Evolutionary conservation across 2,329 filamentous ascomycete species (phyloP).

Genomic region (Hirsutella thompsonii): DNA sequence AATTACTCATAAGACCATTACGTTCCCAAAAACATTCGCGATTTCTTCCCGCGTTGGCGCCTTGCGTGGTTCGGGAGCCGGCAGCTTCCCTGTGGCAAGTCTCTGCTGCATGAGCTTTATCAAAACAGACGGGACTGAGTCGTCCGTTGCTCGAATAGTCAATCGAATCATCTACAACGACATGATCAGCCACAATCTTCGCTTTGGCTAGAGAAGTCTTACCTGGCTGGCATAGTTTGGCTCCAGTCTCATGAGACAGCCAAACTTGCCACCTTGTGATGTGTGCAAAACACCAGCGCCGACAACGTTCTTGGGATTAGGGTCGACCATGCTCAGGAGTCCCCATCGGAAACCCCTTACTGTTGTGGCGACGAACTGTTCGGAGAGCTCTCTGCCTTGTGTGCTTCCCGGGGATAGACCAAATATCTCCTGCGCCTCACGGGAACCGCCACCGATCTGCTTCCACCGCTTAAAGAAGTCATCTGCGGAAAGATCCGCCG

Average conservation of each 20-base stretch:
- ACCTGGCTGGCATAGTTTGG: conserved; percentile 89
- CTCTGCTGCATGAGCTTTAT: conserved; percentile 81
- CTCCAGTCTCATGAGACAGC: conserved; percentile 84
- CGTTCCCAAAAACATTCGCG: conserved; percentile 40
- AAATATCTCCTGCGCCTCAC: conserved; percentile 84
- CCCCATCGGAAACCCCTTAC: conserved; percentile 87
- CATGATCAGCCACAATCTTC: neutral
- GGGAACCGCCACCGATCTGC: conserved; percentile 80
- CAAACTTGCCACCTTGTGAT: conserved; percentile 76
- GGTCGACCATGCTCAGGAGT: conserved; percentile 73
- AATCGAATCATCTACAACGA: conserved; percentile 74
- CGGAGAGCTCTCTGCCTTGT: conserved; percentile 48
- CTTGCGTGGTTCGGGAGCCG: conserved; percentile 23
- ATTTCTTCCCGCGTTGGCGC: conserved; percentile 35
- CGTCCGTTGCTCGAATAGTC: conserved; percentile 88
- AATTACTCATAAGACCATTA: conserved; percentile 33
- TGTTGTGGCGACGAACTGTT: conserved; percentile 56
- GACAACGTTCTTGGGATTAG: conserved; percentile 87
- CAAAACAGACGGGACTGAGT: conserved; percentile 67
- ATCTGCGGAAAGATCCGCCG: conserved; percentile 71
- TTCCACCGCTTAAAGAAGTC: conserved; percentile 99
- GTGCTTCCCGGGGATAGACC: conserved; percentile 40
- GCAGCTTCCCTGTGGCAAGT: conserved; percentile 43
- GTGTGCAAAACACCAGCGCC: conserved; percentile 80
- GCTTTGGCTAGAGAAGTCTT: too few species aligned